Percentiles rank a stretch among this genome's conserved stretches.
Conservation (phyloP, 208 protist species). For the Leishmania lainsoni region DNA sequence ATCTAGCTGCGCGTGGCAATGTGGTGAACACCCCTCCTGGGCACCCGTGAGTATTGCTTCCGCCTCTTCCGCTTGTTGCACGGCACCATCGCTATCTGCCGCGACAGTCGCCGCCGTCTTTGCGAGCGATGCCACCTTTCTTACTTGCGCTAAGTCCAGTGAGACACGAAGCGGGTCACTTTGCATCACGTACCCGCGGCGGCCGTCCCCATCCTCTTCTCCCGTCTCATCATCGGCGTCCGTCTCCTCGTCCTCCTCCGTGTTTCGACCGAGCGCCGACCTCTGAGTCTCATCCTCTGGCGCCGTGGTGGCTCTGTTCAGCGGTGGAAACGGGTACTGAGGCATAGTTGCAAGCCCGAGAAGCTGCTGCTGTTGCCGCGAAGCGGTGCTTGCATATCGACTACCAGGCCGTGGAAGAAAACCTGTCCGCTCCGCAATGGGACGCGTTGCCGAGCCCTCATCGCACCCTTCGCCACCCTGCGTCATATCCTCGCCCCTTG, state of each 20-base stretch:
- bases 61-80: not conserved
- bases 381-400: not conserved
- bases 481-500: not conserved
- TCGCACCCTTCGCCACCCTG: not conserved
- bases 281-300: not conserved
- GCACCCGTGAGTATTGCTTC: not conserved
- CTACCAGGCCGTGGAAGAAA: not conserved
- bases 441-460: not conserved
- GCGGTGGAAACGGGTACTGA: not conserved
- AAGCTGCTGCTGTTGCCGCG: not conserved
- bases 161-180: constrained; percentile 12
- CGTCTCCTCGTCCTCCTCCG: constrained; percentile 7
- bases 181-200: not conserved
- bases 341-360: not conserved
- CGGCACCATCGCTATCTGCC: not conserved
- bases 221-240: constrained; percentile 1
- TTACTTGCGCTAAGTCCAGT: not conserved
- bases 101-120: not conserved
- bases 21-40: not conserved
- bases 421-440: not conserved
- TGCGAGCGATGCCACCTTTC: not conserved
- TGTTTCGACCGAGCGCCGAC: not conserved
- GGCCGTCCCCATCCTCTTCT: not conserved
- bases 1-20: not conserved
- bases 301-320: not conserved